Base-by-base conservation (phyloP, 805 yeast genomes). In the Metschnikowia lunata region DNA sequence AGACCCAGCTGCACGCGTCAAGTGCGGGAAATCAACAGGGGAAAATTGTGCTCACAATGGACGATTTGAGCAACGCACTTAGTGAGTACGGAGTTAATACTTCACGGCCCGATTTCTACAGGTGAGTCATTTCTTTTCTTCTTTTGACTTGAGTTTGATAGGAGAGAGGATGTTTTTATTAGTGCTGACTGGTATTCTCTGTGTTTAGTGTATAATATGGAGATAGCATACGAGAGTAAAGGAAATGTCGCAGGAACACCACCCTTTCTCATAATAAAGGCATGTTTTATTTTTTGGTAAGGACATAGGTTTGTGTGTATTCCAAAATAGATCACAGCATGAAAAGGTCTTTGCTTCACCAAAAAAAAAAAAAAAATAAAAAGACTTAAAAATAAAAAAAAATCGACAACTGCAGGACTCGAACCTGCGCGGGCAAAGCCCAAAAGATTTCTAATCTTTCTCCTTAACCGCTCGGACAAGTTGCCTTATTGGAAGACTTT, bases 81-180 rank as follows among this genome's bases (percentile, higher is more conserved):
- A 80, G 88, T 36, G 99, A 93, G 60, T 93, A 93, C 59, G 96
- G 96, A 2, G 72, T 93, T 53, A 90, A 93, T 57, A 80, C 93
- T 5, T 79, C 83, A 50, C 78, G 97, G 56, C 98, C 99, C 0
- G 98, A 89, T 53, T 93, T 90, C 63, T 93, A 93, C 66, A 82
- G 97, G 54, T 91, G 39, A 37, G n/a, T n/a, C n/a, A n/a, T n/a
- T n/a, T n/a, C n/a, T 18, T 18, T 18, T 18, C 23, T 18, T 18
- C 23, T 18, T 18, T 18, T 18, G 23, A 18, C 5, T 18, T 18
- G 23, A 18, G 5, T 18, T 3, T 5, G 23, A 18, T 18, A 5
- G 23, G 3, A 18, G 23, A 18, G 23, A 18, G 23, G 23, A 18
- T 18, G 23, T 5, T 3, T 18, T 18, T 18, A 18, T 5, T 18